Evolutionary conservation across 352 stramenopile genomes (phyloP).

Genomic region (Phytopythium kandeliae): DNA sequence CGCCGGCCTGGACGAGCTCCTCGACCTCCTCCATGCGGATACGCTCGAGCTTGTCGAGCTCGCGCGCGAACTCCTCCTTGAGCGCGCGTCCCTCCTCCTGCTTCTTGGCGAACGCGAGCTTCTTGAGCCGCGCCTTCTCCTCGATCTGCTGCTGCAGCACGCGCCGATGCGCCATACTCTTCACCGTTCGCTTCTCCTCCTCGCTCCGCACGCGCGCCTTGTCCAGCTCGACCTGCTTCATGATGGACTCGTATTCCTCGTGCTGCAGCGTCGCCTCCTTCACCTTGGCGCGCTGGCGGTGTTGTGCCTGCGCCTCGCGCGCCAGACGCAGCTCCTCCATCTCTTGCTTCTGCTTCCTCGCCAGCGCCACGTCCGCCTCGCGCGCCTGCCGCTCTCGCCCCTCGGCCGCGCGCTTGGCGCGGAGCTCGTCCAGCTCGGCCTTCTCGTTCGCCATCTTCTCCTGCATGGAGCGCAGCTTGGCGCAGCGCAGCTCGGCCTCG

Average conservation of each 20-base stretch:
- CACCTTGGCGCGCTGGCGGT: slow-evolving; percentile 62
- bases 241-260: slow-evolving; percentile 87
- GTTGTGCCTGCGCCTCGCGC: slow-evolving; percentile 60
- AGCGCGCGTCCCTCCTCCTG: slow-evolving; percentile 66
- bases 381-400: slow-evolving; percentile 83
- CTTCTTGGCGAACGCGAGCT: slow-evolving; percentile 62
- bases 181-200: slow-evolving; percentile 59
- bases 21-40: slow-evolving; percentile 88
- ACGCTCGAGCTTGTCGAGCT: slow-evolving; percentile 84
- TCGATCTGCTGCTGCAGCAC: slow-evolving; percentile 91
- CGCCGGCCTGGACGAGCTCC: slow-evolving; percentile 80
- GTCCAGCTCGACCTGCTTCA: slow-evolving; percentile 72
- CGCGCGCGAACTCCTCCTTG: slow-evolving; percentile 67
- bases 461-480: slow-evolving; percentile 74
- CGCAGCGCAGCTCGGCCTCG: slow-evolving; percentile 67
- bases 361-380: slow-evolving; percentile 75
- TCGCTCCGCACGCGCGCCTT: slow-evolving; percentile 46
- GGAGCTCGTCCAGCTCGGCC: slow-evolving; percentile 89
- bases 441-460: slow-evolving; percentile 86
- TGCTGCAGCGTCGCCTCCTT: slow-evolving; percentile 82
- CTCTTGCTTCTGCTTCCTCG: slow-evolving; percentile 84
- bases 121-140: slow-evolving; percentile 72
- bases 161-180: slow-evolving; percentile 60
- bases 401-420: slow-evolving; percentile 88
- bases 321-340: slow-evolving; percentile 68